Evolutionary conservation across 2,329 filamentous ascomycete species (phyloP).

Genomic region (Fusarium fracticaudum): DNA sequence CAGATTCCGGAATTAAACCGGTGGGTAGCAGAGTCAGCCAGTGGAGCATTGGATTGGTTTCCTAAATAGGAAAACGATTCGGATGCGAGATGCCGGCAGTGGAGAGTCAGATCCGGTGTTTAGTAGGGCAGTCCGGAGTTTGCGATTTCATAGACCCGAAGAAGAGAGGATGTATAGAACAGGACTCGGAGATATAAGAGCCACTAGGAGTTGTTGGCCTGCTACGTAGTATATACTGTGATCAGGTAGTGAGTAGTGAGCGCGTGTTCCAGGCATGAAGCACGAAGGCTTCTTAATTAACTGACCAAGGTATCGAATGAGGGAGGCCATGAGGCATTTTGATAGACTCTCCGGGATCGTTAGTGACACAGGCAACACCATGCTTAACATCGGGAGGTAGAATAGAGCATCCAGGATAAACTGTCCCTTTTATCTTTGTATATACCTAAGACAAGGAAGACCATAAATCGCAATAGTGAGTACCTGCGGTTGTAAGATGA

Average conservation of each 20-base stretch:
- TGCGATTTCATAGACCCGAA: background rate
- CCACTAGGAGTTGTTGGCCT: background rate
- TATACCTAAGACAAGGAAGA: background rate
- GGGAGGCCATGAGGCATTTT: background rate
- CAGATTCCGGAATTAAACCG: conserved; percentile 5
- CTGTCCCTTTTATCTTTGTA: background rate
- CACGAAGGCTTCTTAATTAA: background rate
- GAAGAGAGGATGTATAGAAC: background rate
- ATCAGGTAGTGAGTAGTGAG: background rate
- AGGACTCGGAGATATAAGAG: background rate
- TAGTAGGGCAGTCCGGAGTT: background rate
- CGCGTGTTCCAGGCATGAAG: background rate
- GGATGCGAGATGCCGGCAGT: background rate
- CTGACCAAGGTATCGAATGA: background rate
- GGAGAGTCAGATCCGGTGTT: background rate
- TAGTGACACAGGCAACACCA: background rate
- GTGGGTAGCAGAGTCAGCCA: background rate
- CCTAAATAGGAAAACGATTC: conserved; percentile 31
- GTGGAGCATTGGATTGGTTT: conserved; percentile 12
- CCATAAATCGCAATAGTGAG: background rate
- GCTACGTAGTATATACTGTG: background rate
- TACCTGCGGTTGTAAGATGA: background rate
- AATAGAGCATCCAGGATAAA: background rate
- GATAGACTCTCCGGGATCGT: background rate
- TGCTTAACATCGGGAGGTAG: background rate